Conservation (phyloP, 805 yeast species). For the Danielia reshetovae region DNA sequence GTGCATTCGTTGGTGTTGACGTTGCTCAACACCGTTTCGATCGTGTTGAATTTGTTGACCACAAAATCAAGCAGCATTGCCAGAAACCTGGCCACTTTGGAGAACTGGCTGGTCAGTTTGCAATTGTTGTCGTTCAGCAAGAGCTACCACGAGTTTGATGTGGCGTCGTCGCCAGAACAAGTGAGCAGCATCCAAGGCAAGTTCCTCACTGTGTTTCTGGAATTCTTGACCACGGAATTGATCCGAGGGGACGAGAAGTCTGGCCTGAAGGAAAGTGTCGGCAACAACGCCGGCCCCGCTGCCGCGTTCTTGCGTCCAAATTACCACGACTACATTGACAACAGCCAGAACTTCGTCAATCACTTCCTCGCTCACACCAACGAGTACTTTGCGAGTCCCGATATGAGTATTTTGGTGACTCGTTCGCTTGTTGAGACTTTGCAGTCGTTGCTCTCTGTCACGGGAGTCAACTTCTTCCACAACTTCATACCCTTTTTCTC, state of each 20-base stretch:
- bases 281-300: constrained; percentile 8
- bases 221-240: constrained; percentile 33
- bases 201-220: constrained; percentile 36
- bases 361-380: constrained; percentile 36
- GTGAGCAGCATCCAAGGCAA: constrained; percentile 31
- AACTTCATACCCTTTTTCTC: constrained; percentile 45
- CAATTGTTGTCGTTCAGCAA: constrained; percentile 23
- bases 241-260: constrained; percentile 6
- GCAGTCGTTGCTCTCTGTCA: constrained; percentile 21
- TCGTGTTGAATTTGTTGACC: constrained; percentile 28
- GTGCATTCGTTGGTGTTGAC: constrained; percentile 21
- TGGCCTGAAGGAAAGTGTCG: constrained; percentile 5
- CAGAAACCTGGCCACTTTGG: constrained; percentile 40
- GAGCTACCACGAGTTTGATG: constrained; percentile 8
- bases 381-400: constrained; percentile 25
- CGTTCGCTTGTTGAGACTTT: constrained; percentile 22
- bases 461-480: constrained; percentile 46
- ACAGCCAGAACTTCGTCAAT: constrained; percentile 38
- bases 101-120: constrained; percentile 42
- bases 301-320: constrained; percentile 33
- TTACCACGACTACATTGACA: constrained; percentile 38
- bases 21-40: constrained; percentile 29
- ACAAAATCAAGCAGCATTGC: constrained; percentile 33
- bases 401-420: constrained; percentile 6
- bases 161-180: constrained; percentile 16